These are phyloP conservation scores for Tulasnella sp. DNA, from an alignment of 768 basidiomycete genomes.

Conservation along the genomic window DNA sequence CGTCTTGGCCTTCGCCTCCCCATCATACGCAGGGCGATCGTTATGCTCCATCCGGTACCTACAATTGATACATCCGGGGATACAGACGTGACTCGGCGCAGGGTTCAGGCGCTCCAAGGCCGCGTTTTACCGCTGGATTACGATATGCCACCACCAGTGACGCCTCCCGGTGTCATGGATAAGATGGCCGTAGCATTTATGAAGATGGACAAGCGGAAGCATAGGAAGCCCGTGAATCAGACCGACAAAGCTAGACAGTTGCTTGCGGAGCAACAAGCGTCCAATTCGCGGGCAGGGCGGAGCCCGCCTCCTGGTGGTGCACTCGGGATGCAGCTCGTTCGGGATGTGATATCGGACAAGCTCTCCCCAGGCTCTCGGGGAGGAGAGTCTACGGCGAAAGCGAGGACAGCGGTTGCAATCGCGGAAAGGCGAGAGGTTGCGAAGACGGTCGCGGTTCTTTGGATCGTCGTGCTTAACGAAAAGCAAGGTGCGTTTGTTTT, in stretches of 20 bases:
- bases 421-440: background rate
- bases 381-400: background rate
- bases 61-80: background rate
- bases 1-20: conserved; percentile 3
- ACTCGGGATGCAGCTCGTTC: background rate
- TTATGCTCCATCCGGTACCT: background rate
- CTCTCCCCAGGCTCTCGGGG: background rate
- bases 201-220: conserved; percentile 7
- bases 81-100: background rate
- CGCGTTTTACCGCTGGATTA: conserved; percentile 3
- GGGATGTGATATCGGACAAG: background rate
- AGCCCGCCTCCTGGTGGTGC: background rate
- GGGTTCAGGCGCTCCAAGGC: background rate
- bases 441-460: background rate
- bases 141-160: background rate
- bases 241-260: background rate
- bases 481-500: background rate
- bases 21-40: background rate
- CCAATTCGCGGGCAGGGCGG: background rate
- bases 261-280: background rate
- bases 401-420: background rate
- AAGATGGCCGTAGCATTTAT: background rate
- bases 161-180: conserved; percentile 7
- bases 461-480: background rate
- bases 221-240: background rate